Percentiles rank a stretch among this genome's conserved stretches.
phyloP scores from a whole-genome alignment of 148 eudicot genomes.

The Cornus kousa region DNA sequence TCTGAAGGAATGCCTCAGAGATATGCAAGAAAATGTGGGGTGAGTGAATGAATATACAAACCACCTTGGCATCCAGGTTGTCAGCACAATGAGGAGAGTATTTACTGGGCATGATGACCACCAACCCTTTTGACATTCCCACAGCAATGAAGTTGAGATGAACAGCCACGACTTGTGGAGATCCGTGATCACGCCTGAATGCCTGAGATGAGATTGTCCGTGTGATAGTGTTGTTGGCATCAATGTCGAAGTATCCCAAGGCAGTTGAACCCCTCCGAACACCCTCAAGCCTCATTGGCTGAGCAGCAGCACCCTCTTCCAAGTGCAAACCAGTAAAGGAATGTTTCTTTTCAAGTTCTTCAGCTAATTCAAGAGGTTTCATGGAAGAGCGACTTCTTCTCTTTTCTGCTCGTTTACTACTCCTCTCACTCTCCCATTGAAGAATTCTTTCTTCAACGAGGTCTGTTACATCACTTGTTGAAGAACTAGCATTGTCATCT shows the following conservation, averaged over 20 bases:
- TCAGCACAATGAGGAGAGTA: constrained; percentile 72
- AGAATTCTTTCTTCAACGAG: constrained; percentile 37
- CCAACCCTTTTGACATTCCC: constrained; percentile 76
- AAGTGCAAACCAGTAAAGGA: constrained; percentile 70
- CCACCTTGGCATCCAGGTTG: constrained; percentile 80
- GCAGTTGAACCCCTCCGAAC: constrained; percentile 67
- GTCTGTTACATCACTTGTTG: constrained; percentile 35
- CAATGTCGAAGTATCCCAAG: constrained; percentile 73
- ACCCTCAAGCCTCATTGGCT: constrained; percentile 97
- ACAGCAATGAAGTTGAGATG: constrained; percentile 77
- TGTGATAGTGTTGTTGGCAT: constrained; percentile 59
- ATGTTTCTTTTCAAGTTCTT: constrained; percentile 81
- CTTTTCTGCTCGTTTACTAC: constrained; percentile 35
- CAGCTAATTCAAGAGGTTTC: constrained; percentile 73
- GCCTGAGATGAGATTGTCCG: constrained; percentile 60
- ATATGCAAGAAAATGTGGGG: neutral
- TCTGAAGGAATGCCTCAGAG: neutral
- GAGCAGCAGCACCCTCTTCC: constrained; percentile 88
- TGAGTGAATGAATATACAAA: constrained; percentile 4
- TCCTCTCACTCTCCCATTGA: constrained; percentile 37
- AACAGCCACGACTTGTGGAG: constrained; percentile 67
- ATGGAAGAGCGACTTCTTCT: constrained; percentile 26
- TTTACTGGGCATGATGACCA: constrained; percentile 77
- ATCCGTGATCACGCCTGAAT: constrained; percentile 78
- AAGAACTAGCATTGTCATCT: constrained; percentile 15